Evolutionary conservation across 805 yeast genomes (phyloP).

Genomic region (Wickerhamiella allomyrinae): DNA sequence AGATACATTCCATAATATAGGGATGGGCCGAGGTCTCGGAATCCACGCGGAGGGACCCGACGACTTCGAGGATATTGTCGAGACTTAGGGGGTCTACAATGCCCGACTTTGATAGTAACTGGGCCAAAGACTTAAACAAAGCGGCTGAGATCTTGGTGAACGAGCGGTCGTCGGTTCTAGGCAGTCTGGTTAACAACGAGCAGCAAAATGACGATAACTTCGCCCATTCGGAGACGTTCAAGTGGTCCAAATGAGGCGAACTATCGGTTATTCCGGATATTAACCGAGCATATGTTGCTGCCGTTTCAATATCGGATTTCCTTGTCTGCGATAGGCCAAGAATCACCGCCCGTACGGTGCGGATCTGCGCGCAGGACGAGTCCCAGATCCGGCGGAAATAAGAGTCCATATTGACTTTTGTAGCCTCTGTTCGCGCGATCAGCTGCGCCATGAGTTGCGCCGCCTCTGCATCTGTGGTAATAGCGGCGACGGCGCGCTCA

Average conservation of each 20-base stretch:
- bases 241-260: slow-evolving; percentile 1
- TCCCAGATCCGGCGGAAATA: not conserved
- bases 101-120: not conserved
- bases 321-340: not conserved
- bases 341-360: not conserved
- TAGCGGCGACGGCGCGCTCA: not conserved
- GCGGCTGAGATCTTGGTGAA: not conserved
- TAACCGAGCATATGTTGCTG: not conserved
- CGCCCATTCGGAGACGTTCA: not conserved
- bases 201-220: not conserved
- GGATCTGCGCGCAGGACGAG: not conserved
- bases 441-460: not conserved
- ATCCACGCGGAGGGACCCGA: not conserved
- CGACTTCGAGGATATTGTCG: not conserved
- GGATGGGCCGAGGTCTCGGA: slow-evolving; percentile 6
- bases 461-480: not conserved
- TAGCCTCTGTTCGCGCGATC: not conserved
- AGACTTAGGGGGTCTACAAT: not conserved
- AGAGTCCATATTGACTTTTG: not conserved
- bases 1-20: slow-evolving; percentile 7
- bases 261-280: not conserved
- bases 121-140: not conserved
- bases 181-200: not conserved
- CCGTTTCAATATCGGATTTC: not conserved
- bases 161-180: not conserved